Base-by-base conservation (phyloP, 345 rosid species). In the Rhodamnia rubescens region DNA sequence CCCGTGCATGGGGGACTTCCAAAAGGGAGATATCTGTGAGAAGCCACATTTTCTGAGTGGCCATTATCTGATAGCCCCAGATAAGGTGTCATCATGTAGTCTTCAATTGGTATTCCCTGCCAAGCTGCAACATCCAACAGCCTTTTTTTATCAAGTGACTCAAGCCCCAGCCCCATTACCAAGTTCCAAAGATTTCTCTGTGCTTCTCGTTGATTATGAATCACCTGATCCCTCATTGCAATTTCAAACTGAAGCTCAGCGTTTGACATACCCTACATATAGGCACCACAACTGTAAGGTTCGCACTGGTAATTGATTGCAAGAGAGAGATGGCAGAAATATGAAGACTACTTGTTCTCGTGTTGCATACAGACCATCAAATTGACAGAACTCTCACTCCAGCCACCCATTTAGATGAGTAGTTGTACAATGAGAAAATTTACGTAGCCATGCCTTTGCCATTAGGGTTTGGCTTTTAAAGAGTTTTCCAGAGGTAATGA, bases 201-300 rank as follows among this genome's bases (percentile, higher is more conserved):
- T 44, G 94, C 96, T 91, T 93, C 96, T 61, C 95, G 93, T 89
- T 95, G 98, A 87, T 91, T 94, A 90, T 95, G 96, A 89, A 97
- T 97, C 83, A 97, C 91, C 90, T 97, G 96, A 90, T 97, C 98
- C 89, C 99, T 94, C 96, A 93, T 93, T 57, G 99, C 99, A 93
- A 97, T 93, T 93, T 95, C 98, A 10, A 95, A 94, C 92, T 94
- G 98, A 90, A 97, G 99, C 92, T 95, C 98, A 2, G 94, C 91
- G 83, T 97, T 97, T 40, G 95, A 91, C 98, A 97, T 97, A 83
- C 96, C 97, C 99, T 97, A 85, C 22, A 85, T 74, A 84, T 84
- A 58, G 74, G 82, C 58, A 82, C 84, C 57, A 85, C 74, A 87
- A 75, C 84, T 13, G 56, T 89, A 42, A 91, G 86, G n/a, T 55